Evolutionary conservation across 2,329 filamentous ascomycete genomes (phyloP).

Genomic region (Exophiala calicioides): DNA sequence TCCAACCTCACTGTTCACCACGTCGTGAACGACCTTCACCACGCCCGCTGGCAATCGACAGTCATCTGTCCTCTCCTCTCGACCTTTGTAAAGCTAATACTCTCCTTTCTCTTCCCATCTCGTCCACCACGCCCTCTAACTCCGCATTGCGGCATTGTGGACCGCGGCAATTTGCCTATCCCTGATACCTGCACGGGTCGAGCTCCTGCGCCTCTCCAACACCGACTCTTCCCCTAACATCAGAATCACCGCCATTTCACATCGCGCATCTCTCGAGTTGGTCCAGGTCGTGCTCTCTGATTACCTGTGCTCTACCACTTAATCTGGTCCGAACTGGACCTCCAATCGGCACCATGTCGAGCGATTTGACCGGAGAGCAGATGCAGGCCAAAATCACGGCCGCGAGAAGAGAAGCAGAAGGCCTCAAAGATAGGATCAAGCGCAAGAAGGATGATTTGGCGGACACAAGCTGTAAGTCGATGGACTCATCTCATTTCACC

Average conservation of each 20-base stretch:
- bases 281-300: conserved; percentile 28
- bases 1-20: conserved; percentile 20
- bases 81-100: neutral
- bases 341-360: conserved; percentile 42
- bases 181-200: conserved; percentile 26
- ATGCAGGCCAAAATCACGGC: conserved; percentile 94
- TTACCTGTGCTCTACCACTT: conserved; percentile 20
- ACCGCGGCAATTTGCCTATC: conserved; percentile 17
- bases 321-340: conserved; percentile 32
- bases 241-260: conserved; percentile 40
- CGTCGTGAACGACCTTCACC: neutral
- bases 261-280: conserved; percentile 20
- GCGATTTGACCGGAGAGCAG: conserved; percentile 54
- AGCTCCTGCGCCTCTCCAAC: conserved; percentile 20
- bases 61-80: neutral
- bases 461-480: conserved; percentile 85
- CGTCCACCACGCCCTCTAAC: neutral
- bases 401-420: conserved; percentile 95
- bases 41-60: neutral
- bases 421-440: conserved; percentile 97
- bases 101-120: neutral
- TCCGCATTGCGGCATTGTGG: conserved; percentile 8
- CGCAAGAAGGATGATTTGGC: conserved; percentile 99
- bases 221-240: conserved; percentile 20
- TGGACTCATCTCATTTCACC: neutral